Evolutionary conservation across 1,284 basidiomycete species (phyloP).

Genomic region (Coniferiporia sulphurascens): DNA sequence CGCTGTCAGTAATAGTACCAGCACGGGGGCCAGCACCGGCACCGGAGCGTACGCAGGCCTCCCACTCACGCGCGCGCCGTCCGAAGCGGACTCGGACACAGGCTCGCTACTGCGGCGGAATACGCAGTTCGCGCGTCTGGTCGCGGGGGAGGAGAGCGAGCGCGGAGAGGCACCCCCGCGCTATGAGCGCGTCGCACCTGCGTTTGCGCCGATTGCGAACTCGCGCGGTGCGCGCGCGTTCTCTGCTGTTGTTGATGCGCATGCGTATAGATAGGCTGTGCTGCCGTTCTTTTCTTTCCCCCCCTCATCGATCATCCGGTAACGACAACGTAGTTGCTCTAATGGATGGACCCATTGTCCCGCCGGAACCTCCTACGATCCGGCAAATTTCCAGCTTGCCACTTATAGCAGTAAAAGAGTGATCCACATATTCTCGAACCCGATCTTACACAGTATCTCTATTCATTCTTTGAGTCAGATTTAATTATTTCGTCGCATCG

Average conservation of each 20-base stretch:
- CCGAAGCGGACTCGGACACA: conserved; percentile 22
- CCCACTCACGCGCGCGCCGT: conserved; percentile 12
- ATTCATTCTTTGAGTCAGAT: too few species aligned
- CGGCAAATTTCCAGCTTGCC: too few species aligned
- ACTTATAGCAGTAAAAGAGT: too few species aligned
- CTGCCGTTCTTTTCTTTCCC: too few species aligned
- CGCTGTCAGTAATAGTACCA: not conserved
- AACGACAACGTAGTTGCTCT: conserved; percentile 48
- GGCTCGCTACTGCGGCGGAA: conserved; percentile 37
- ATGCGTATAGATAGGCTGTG: too few species aligned
- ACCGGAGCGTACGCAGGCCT: not conserved
- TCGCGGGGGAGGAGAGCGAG: conserved; percentile 59
- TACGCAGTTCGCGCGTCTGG: conserved; percentile 51
- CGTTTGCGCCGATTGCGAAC: not conserved
- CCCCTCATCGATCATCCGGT: conserved; percentile 21
- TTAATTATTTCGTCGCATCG: too few species aligned
- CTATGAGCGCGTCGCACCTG: conserved; percentile 35
- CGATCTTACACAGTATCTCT: too few species aligned
- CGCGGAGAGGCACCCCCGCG: conserved; percentile 60
- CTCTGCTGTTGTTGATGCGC: conserved; percentile 18
- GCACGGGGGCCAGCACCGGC: not conserved
- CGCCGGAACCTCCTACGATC: too few species aligned
- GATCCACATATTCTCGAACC: too few species aligned
- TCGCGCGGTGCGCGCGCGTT: conserved; percentile 4
- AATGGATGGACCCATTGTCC: conserved; percentile 36